phyloP scores from a whole-genome alignment of 352 stramenopile genomes.

The Phytophthora sansomeana region DNA sequence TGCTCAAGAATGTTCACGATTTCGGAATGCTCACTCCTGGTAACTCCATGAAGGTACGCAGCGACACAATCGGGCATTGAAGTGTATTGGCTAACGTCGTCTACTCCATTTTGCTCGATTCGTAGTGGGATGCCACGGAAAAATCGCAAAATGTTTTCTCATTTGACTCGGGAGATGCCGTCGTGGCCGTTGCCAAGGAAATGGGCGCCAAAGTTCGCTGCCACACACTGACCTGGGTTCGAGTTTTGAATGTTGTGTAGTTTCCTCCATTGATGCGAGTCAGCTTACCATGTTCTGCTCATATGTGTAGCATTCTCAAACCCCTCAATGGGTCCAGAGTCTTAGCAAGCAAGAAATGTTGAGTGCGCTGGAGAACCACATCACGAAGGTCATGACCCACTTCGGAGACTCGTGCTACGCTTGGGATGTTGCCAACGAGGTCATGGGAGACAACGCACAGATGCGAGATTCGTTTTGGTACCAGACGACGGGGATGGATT shows the following conservation, averaged over 20 bases:
- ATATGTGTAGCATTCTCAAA: conserved; percentile 32
- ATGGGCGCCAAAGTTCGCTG: conserved; percentile 37
- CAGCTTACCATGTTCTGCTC: conserved; percentile 4
- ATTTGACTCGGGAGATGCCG: conserved; percentile 23
- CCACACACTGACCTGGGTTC: conserved; percentile 43
- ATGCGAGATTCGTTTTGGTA: conserved; percentile 45
- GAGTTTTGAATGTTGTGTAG: background rate
- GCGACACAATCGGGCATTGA: background rate
- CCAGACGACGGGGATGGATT: conserved; percentile 37
- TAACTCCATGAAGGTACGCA: conserved; percentile 43
- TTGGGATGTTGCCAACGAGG: conserved; percentile 46
- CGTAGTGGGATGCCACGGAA: conserved; percentile 36
- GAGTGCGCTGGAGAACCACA: conserved; percentile 40
- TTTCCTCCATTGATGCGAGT: background rate
- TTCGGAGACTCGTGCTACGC: conserved; percentile 43
- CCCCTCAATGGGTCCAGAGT: conserved; percentile 38
- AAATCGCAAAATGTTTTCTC: conserved; percentile 25
- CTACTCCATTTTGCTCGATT: background rate
- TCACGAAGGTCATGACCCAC: conserved; percentile 41
- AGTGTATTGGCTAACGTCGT: background rate
- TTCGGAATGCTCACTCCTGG: conserved; percentile 44
- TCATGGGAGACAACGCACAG: conserved; percentile 38
- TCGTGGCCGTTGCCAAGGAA: conserved; percentile 33
- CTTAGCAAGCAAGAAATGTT: conserved; percentile 34
- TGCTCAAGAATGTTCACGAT: conserved; percentile 35